Conservation (phyloP, 306 rosid genomes). For the Castanea sativa region DNA sequence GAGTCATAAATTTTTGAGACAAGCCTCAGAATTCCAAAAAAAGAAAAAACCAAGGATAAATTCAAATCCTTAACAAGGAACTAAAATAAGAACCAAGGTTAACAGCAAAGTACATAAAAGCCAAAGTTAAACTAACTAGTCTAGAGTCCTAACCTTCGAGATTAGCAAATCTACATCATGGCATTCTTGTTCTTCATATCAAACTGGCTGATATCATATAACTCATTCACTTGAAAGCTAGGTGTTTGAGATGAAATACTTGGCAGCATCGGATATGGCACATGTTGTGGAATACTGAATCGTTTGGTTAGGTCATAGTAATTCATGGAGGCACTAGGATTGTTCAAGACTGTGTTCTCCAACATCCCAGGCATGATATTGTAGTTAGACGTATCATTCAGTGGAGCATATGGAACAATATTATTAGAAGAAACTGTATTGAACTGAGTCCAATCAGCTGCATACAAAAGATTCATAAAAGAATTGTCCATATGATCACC, state of each 20-base stretch:
- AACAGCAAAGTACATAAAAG: background rate
- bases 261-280: background rate
- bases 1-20: too few species aligned
- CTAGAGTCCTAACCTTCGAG: background rate
- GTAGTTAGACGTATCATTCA: background rate
- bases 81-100: background rate
- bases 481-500: background rate
- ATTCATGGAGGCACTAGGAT: background rate
- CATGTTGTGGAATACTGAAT: background rate
- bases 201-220: background rate
- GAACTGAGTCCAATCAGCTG: background rate
- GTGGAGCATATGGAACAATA: background rate
- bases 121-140: background rate
- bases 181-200: conserved; percentile 3
- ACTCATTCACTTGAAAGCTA: background rate
- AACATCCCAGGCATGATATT: background rate
- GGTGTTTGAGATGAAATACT: background rate
- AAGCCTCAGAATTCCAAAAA: too few species aligned
- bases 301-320: background rate
- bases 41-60: background rate
- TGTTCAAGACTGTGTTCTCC: background rate
- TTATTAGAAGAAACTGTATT: background rate
- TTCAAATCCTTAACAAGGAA: background rate
- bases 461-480: background rate
- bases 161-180: background rate